Base-by-base conservation (phyloP, 352 stramenopile genomes). In the Globisporangium cylindrosporum region DNA sequence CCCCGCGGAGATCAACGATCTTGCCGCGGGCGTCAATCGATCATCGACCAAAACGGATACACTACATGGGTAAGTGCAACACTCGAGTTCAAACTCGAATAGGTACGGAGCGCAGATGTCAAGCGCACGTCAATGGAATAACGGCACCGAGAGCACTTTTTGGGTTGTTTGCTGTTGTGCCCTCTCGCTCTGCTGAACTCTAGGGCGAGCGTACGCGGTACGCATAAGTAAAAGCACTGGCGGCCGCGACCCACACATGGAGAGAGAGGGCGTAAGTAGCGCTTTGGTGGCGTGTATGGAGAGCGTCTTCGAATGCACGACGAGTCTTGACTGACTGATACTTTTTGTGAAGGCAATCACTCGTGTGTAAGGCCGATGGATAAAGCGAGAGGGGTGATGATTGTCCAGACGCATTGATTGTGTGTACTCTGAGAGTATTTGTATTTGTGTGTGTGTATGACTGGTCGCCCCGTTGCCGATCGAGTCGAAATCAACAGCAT, bases 111-210 rank as follows among this genome's bases (percentile, higher is more conserved):
- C 43, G 43, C 43, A 51, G 43, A 12, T 46, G 27, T 60, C 55
- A 60, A 60, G 24, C 27, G 55, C 55, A 56, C 22, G 49, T 56
- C 22, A 27, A 25, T 56, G 49, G 14, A 29, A 51, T 51, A 51
- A 51, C 43, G 43, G 43, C 18, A 51, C 43, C 43, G 43, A 51
- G 43, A 51, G 29, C 4, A 32, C 29, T 32, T 32, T 29, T 29
- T 7, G 29, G 29, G 4, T 32, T 32, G 29, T 32, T 32, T 32
- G 29, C 29, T 32, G 4, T 32, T 32, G 14, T n/a, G 24, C 55
- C 55, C 55, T 60, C 55, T 60, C 55, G 55, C 55, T 60, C 29
- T 25, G 55, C 55, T 60, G 55, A 43, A 60, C 55, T 59, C 54
- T 24, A 46, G 22, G 24, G 43, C 43, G 43, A 22, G 43, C 15